A percentile compares a stretch with the other conserved stretches of the same genome.
Conservation (phyloP, 257 asterid species). For the Salvia splendens region DNA sequence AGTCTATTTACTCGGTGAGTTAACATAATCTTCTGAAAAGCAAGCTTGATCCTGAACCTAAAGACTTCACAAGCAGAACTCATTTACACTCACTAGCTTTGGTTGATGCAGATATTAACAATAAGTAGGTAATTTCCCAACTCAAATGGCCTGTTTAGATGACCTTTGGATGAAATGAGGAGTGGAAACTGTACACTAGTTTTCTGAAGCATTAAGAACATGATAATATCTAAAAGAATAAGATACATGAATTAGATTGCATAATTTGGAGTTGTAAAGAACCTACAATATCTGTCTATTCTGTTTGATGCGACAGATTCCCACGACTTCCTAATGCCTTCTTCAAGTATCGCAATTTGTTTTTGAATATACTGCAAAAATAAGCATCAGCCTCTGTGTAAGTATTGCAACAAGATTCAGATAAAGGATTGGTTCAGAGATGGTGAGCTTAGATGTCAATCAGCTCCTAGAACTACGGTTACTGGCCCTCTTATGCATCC, state of each 20-base stretch:
- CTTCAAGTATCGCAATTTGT: conserved; percentile 71
- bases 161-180: conserved; percentile 11
- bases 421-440: background rate
- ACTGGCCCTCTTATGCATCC: conserved; percentile 11
- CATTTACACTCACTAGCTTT: background rate
- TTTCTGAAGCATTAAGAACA: background rate
- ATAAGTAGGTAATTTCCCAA: conserved; percentile 1
- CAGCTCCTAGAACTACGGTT: conserved; percentile 15
- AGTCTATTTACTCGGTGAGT: background rate
- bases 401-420: conserved; percentile 21
- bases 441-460: conserved; percentile 11
- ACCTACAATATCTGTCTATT: conserved; percentile 59
- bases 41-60: conserved; percentile 10
- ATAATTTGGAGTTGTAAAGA: conserved; percentile 20
- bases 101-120: background rate
- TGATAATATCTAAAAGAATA: conserved; percentile 9
- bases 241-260: conserved; percentile 3
- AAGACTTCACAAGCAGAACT: background rate
- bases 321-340: conserved; percentile 87
- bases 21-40: conserved; percentile 4
- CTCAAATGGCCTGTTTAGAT: conserved; percentile 10
- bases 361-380: conserved; percentile 80
- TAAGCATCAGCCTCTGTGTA: conserved; percentile 26
- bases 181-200: background rate
- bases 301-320: conserved; percentile 47